A percentile compares a stretch with the other conserved stretches of the same genome.
Evolutionary conservation across 2,329 filamentous ascomycete genomes (phyloP).

Genomic region (Didymella segeticola): DNA sequence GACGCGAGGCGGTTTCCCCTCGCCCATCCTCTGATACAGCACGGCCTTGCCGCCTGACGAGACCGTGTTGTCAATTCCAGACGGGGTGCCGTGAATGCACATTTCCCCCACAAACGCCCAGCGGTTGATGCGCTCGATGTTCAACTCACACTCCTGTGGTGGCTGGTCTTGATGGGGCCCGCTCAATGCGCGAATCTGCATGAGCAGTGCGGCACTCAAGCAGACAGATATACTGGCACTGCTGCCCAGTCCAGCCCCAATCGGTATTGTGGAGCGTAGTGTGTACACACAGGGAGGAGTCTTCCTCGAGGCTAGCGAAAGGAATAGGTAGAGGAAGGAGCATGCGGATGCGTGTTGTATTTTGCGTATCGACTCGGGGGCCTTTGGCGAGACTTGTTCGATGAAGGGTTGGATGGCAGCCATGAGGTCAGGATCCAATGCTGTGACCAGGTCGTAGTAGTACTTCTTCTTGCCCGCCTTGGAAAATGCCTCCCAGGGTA

Average conservation of each 20-base stretch:
- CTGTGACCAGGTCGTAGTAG: slow-evolving; percentile 84
- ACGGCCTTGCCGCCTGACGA: slow-evolving; percentile 93
- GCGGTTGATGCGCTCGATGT: slow-evolving; percentile 93
- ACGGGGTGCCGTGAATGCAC: slow-evolving; percentile 97
- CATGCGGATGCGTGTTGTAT: slow-evolving; percentile 83
- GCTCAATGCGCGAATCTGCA: slow-evolving; percentile 86
- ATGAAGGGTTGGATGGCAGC: slow-evolving; percentile 83
- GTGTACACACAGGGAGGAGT: slow-evolving; percentile 88
- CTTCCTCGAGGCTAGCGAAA: slow-evolving; percentile 80
- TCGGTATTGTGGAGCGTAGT: slow-evolving; percentile 90
- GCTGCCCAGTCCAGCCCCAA: slow-evolving; percentile 88
- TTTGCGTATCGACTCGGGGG: slow-evolving; percentile 75
- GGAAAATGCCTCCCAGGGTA: slow-evolving; percentile 86
- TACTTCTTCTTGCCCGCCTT: slow-evolving; percentile 87
- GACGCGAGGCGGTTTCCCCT: slow-evolving; percentile 77
- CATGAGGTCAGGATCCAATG: slow-evolving; percentile 82
- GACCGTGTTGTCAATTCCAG: slow-evolving; percentile 96
- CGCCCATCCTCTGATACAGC: slow-evolving; percentile 82
- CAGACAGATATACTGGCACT: slow-evolving; percentile 95
- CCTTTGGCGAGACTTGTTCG: slow-evolving; percentile 69
- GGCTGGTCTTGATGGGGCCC: slow-evolving; percentile 94
- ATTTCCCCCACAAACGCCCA: slow-evolving; percentile 98
- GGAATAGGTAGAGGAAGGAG: slow-evolving; percentile 90
- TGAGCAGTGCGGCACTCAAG: slow-evolving; percentile 79
- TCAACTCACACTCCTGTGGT: slow-evolving; percentile 81